A percentile compares a stretch with the other conserved stretches of the same genome.
Conservation (phyloP, 495 filamentous ascomycete genomes). For the Chlorociboria aeruginascens region DNA sequence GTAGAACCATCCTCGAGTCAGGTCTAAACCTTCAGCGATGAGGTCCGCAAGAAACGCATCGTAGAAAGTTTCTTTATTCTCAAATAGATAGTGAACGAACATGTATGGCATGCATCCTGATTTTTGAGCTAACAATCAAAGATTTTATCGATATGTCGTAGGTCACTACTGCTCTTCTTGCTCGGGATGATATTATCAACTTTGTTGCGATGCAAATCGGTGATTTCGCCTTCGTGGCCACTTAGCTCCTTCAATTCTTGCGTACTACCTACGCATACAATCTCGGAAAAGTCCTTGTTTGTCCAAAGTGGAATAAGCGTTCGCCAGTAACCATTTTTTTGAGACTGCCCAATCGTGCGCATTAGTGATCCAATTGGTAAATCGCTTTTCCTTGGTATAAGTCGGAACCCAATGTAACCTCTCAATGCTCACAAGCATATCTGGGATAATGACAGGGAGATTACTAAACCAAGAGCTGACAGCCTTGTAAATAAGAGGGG, state of each 20-base stretch:
- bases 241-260: conserved; percentile 78
- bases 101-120: conserved; percentile 96
- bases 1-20: conserved; percentile 97
- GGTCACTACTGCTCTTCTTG: conserved; percentile 71
- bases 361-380: conserved; percentile 73
- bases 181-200: conserved; percentile 94
- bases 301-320: conserved; percentile 91
- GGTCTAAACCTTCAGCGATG: conserved; percentile 91
- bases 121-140: conserved; percentile 91
- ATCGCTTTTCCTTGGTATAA: conserved; percentile 85
- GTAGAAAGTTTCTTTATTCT: conserved; percentile 75
- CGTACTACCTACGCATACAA: conserved; percentile 78
- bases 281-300: conserved; percentile 75
- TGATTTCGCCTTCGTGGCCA: conserved; percentile 72
- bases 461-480: conserved; percentile 95
- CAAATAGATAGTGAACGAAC: conserved; percentile 87
- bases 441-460: conserved; percentile 69
- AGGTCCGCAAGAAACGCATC: conserved; percentile 86
- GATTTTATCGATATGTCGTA: conserved; percentile 77
- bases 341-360: conserved; percentile 96
- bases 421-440: conserved; percentile 84
- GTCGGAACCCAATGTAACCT: conserved; percentile 88
- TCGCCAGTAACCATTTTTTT: conserved; percentile 92
- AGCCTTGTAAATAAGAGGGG: conserved; percentile 85
- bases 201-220: conserved; percentile 89